phyloP scores from a whole-genome alignment of 768 basidiomycete species.

The Krasilnikovozyma curviuscula region DNA sequence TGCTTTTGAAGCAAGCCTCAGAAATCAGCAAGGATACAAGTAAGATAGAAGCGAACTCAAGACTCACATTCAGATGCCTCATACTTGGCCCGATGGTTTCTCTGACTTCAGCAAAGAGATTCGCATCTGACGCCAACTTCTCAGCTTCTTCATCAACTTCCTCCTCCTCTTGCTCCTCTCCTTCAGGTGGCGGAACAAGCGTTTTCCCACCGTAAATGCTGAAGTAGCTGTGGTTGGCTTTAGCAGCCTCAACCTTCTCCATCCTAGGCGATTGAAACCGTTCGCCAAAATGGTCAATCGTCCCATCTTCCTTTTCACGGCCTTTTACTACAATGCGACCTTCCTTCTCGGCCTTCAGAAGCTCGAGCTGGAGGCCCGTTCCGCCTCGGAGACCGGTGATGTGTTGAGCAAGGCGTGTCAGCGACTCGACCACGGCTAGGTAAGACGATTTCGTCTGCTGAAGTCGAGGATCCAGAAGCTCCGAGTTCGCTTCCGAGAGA shows the following conservation, averaged over 20 bases:
- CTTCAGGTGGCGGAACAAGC: background rate
- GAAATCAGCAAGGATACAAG: background rate
- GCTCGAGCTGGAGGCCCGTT: conserved; percentile 60
- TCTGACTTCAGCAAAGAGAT: conserved; percentile 23
- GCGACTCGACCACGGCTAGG: conserved; percentile 64
- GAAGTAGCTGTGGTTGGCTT: no score
- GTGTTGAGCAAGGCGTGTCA: conserved; percentile 84
- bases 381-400: conserved; percentile 73
- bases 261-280: no score
- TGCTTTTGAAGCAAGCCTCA: background rate
- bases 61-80: conserved; percentile 20
- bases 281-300: no score
- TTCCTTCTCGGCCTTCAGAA: conserved; percentile 39
- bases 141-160: conserved; percentile 20
- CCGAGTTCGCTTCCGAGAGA: conserved; percentile 67
- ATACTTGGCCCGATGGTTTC: conserved; percentile 22
- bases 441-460: conserved; percentile 40
- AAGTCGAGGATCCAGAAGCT: conserved; percentile 33
- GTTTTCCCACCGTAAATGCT: no score
- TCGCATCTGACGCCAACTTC: conserved; percentile 18
- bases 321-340: conserved; percentile 5
- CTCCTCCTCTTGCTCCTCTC: background rate
- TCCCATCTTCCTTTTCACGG: conserved; percentile 13
- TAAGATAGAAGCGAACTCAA: conserved; percentile 10
- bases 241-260: no score